These are phyloP conservation scores for Venturia carpophila DNA, from an alignment of 2,329 filamentous ascomycete species.

Conservation along the genomic window DNA sequence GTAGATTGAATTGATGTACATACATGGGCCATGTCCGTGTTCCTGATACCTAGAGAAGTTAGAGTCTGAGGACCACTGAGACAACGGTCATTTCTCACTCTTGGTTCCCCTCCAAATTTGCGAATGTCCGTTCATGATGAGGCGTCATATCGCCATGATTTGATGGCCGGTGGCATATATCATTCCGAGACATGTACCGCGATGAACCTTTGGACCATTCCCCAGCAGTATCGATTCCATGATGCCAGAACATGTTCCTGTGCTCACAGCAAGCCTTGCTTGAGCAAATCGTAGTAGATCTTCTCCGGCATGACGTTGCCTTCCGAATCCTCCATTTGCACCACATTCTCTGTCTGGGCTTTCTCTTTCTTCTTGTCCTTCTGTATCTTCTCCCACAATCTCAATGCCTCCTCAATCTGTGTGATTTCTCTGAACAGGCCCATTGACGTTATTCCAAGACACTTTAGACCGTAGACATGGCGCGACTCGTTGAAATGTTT, in stretches of 20 bases:
- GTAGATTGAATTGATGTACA: slow-evolving; percentile 1
- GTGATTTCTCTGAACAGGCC: slow-evolving; percentile 91
- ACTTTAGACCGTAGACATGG: slow-evolving; percentile 90
- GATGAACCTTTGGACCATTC: background rate
- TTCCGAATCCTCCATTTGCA: slow-evolving; percentile 97
- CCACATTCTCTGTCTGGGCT: slow-evolving; percentile 70
- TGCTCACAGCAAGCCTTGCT: slow-evolving; percentile 70
- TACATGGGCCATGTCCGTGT: background rate
- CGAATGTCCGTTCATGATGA: background rate
- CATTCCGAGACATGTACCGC: background rate
- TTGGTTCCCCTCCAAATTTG: background rate
- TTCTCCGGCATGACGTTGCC: slow-evolving; percentile 99
- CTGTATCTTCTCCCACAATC: slow-evolving; percentile 89
- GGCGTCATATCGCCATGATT: background rate
- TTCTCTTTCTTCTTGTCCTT: slow-evolving; percentile 72
- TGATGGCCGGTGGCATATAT: background rate
- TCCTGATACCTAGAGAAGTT: background rate
- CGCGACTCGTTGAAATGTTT: slow-evolving; percentile 96
- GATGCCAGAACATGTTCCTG: background rate
- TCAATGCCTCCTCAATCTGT: slow-evolving; percentile 78
- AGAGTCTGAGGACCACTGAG: background rate
- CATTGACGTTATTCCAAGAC: slow-evolving; percentile 86
- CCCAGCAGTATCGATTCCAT: background rate
- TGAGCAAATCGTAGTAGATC: slow-evolving; percentile 91
- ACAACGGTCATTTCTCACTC: background rate